Percentiles rank a stretch among this genome's conserved stretches.
phyloP scores from a whole-genome alignment of 768 basidiomycete species.

The Russula earlei region DNA sequence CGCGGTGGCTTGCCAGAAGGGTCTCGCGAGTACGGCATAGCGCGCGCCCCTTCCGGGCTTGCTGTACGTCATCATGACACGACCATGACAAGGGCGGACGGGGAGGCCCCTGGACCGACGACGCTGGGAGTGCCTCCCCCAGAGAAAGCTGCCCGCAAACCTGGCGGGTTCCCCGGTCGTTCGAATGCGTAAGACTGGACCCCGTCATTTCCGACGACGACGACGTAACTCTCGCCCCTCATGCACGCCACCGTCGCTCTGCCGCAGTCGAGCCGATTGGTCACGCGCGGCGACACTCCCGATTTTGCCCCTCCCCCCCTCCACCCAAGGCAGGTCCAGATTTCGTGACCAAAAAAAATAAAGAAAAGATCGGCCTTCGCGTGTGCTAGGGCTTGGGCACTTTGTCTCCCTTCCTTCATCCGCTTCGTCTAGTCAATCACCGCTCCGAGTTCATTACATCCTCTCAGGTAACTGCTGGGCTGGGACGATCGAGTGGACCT shows the following conservation, averaged over 20 bases:
- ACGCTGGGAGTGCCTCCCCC: too few relatives aligned
- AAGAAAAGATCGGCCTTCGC: not conserved
- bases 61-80: conserved; percentile 15
- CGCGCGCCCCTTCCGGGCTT: conserved; percentile 1
- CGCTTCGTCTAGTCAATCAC: not conserved
- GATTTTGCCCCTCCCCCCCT: not conserved
- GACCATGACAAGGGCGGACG: too few relatives aligned
- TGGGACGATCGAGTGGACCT: not conserved
- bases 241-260: conserved; percentile 6
- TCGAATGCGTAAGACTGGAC: conserved; percentile 14
- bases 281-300: not conserved
- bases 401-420: not conserved
- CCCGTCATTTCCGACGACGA: conserved; percentile 5
- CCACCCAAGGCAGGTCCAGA: not conserved
- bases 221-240: conserved; percentile 14
- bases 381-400: not conserved
- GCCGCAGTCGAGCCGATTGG: conserved; percentile 12
- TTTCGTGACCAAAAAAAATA: too few relatives aligned
- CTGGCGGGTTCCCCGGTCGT: conserved; percentile 11
- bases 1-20: not conserved
- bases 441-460: not conserved
- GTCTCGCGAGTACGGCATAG: conserved; percentile 7
- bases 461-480: not conserved
- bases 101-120: too few relatives aligned
- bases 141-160: too few relatives aligned